phyloP scores from a whole-genome alignment of 2,329 filamentous ascomycete genomes.

The Calonectria pauciramosa region DNA sequence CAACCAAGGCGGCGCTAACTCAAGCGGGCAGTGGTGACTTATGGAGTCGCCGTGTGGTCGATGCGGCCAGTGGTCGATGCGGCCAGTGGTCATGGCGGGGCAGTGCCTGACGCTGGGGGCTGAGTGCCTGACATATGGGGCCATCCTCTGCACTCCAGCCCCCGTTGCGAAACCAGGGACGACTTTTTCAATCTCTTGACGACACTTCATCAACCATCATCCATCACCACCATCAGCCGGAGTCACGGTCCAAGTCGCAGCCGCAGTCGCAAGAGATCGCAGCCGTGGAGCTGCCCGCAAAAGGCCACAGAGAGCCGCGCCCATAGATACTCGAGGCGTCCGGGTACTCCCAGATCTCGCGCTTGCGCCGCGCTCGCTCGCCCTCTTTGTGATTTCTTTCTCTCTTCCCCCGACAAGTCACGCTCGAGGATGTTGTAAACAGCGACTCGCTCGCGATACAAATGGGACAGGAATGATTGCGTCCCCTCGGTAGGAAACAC shows the following conservation, averaged over 20 bases:
- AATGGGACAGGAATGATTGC: slow-evolving; percentile 41
- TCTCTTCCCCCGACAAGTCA: slow-evolving; percentile 39
- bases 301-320: slow-evolving; percentile 36
- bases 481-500: slow-evolving; percentile 42
- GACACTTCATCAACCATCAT: slow-evolving; percentile 48
- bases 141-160: slow-evolving; percentile 40
- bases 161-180: slow-evolving; percentile 44
- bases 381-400: slow-evolving; percentile 41
- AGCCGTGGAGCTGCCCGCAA: slow-evolving; percentile 35
- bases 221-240: slow-evolving; percentile 43
- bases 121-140: slow-evolving; percentile 53
- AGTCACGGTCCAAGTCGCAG: slow-evolving; percentile 34
- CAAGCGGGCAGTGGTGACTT: slow-evolving; percentile 1
- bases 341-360: slow-evolving; percentile 31
- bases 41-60: slow-evolving; percentile 25
- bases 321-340: slow-evolving; percentile 39
- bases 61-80: slow-evolving; percentile 28
- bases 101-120: slow-evolving; percentile 27
- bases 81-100: slow-evolving; percentile 31
- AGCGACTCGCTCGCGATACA: slow-evolving; percentile 45
- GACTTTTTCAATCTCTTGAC: slow-evolving; percentile 50
- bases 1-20: slow-evolving; percentile 26
- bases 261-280: slow-evolving; percentile 41
- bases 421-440: slow-evolving; percentile 52
- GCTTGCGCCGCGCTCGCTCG: slow-evolving; percentile 34